Evolutionary conservation across 2,329 filamentous ascomycete species (phyloP).

Genomic region (Cladosporium phlei): DNA sequence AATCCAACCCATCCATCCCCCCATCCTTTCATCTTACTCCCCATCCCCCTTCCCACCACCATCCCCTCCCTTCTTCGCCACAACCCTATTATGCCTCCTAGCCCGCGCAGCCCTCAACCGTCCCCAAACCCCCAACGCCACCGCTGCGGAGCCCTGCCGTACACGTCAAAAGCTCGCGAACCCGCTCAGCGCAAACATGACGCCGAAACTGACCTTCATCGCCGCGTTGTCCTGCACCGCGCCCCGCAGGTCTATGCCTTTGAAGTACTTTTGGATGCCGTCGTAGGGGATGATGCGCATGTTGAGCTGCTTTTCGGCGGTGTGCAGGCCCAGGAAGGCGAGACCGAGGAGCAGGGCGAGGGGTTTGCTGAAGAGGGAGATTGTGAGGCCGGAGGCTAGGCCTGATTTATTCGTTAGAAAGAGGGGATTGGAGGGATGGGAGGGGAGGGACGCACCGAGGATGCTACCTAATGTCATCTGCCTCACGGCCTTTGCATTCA

Average conservation of each 20-base stretch:
- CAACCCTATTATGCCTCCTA: too few species aligned
- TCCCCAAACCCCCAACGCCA: too few species aligned
- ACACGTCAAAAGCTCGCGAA: slow-evolving; percentile 51
- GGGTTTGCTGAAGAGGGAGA: slow-evolving; percentile 67
- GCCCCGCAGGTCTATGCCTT: slow-evolving; percentile 46
- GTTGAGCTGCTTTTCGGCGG: slow-evolving; percentile 45
- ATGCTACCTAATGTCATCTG: slow-evolving; percentile 47
- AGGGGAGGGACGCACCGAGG: slow-evolving; percentile 30
- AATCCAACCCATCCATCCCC: too few species aligned
- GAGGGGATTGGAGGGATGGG: not conserved
- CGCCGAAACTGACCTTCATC: slow-evolving; percentile 66
- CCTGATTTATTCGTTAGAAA: slow-evolving; percentile 39
- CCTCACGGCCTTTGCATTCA: slow-evolving; percentile 39
- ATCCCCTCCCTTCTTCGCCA: too few species aligned
- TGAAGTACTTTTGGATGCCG: slow-evolving; percentile 48
- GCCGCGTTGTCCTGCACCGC: slow-evolving; percentile 55
- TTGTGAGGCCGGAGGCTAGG: slow-evolving; percentile 58
- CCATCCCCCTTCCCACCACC: too few species aligned
- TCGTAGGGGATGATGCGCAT: slow-evolving; percentile 48
- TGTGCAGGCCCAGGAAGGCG: slow-evolving; percentile 58
- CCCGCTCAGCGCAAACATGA: slow-evolving; percentile 66
- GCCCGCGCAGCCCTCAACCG: too few species aligned
- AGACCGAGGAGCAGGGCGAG: slow-evolving; percentile 64
- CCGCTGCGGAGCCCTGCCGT: too few species aligned
- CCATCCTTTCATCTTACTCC: too few species aligned